Base-by-base conservation (phyloP, 2,329 filamentous ascomycete species). In the Lecanicillium sp. region DNA sequence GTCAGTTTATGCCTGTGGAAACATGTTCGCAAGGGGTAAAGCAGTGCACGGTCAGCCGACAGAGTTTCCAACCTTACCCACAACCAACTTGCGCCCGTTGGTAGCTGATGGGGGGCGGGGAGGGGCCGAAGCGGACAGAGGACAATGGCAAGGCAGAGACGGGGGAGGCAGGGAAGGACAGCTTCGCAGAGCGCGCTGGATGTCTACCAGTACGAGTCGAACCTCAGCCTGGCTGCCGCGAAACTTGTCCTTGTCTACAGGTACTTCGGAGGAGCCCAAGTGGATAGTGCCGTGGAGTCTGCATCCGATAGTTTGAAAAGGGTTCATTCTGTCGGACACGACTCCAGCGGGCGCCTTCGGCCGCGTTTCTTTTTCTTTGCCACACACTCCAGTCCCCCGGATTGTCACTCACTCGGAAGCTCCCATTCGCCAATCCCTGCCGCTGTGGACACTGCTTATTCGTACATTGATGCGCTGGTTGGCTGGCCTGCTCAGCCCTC, bases 241-340 rank as follows among this genome's bases (percentile, higher is more conserved):
- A 23, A 23, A 38, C 19, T 8, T 7, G 17, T 17, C 15, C 8
- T n/a, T n/a, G n/a, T n/a, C n/a, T n/a, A n/a, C n/a, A n/a, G n/a
- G n/a, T n/a, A n/a, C n/a, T n/a, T n/a, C n/a, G n/a, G n/a, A 15
- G 15, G 20, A n/a, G 32, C 5, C 43, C 5, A 38, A 23, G 43
- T 45, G 43, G 43, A 23, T 38, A 38, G 23, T 19, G 17, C 11
- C 33, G 23, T 45, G 26, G 33, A 36, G 42, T 19, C 11, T 44
- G 15, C 11, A 30, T 21, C 24, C 21, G 17, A 47, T 40, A 47
- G 44, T 35, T 41, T 21, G 27, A 47, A 26, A 23, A n/a, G n/a
- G n/a, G n/a, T n/a, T n/a, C n/a, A n/a, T n/a, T n/a, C n/a, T n/a
- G n/a, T n/a, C n/a, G n/a, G n/a, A n/a, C n/a, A n/a, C n/a, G n/a